Percentiles rank a stretch among this genome's conserved stretches.
Conservation (phyloP, 176 grass and related monocot species). For the Oryza nivara region DNA sequence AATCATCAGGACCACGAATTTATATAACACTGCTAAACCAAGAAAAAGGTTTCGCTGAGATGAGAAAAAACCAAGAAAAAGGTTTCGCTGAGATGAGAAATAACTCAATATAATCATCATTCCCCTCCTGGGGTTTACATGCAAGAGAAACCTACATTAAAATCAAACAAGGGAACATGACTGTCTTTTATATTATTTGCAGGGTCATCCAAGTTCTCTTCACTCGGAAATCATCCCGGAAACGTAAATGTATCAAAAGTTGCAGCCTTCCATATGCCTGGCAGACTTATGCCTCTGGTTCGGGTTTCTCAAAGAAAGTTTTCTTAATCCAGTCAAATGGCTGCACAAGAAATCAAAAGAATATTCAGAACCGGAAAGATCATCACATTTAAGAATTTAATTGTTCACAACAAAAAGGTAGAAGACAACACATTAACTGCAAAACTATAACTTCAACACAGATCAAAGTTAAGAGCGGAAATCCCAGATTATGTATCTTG, state of each 20-base stretch:
- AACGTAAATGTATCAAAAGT: conserved; percentile 44
- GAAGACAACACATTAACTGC: neutral
- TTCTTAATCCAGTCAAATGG: conserved; percentile 89
- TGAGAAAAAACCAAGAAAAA: conserved; percentile 12
- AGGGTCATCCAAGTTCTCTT: conserved; percentile 42
- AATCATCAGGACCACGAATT: neutral
- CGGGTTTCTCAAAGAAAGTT: conserved; percentile 73
- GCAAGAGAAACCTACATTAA: conserved; percentile 50
- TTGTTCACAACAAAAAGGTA: neutral
- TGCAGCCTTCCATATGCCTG: neutral
- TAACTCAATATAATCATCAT: conserved; percentile 35
- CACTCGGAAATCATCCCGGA: conserved; percentile 43
- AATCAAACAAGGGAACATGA: conserved; percentile 44
- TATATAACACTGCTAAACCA: conserved; percentile 1
- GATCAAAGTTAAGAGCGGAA: neutral
- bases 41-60: conserved; percentile 20
- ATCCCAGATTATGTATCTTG: neutral
- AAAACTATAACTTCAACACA: neutral
- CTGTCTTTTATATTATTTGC: conserved; percentile 56
- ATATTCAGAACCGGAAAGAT: conserved; percentile 4
- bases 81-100: conserved; percentile 24
- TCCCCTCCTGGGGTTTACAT: conserved; percentile 37
- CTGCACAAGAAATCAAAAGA: conserved; percentile 40
- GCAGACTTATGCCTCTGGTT: conserved; percentile 61
- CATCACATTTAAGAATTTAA: neutral